Evolutionary conservation across 2,329 filamentous ascomycete genomes (phyloP).

Genomic region (Harringtonia lauricola): DNA sequence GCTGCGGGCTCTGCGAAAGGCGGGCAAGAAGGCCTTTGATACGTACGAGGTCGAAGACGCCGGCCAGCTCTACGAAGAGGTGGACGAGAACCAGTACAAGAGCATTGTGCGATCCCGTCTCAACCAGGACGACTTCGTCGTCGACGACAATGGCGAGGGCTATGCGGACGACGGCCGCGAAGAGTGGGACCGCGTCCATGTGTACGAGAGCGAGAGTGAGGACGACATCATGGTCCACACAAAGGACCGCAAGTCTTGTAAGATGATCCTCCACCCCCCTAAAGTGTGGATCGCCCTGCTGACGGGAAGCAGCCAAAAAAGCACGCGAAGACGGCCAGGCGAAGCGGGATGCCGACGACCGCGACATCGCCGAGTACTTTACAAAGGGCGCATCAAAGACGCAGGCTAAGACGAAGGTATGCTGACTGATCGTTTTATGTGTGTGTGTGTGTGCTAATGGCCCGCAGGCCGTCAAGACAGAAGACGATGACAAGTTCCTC

Average conservation of each 20-base stretch:
- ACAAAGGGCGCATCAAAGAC: slow-evolving; percentile 58
- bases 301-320: slow-evolving; percentile 54
- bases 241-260: slow-evolving; percentile 40
- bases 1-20: slow-evolving; percentile 70
- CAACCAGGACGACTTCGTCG: slow-evolving; percentile 93
- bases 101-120: slow-evolving; percentile 83
- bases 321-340: slow-evolving; percentile 81
- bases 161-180: slow-evolving; percentile 95
- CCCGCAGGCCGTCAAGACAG: slow-evolving; percentile 58
- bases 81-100: slow-evolving; percentile 95
- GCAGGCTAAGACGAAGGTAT: slow-evolving; percentile 74
- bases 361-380: slow-evolving; percentile 92
- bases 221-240: slow-evolving; percentile 41
- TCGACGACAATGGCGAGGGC: slow-evolving; percentile 94
- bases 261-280: slow-evolving; percentile 1
- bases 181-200: slow-evolving; percentile 69
- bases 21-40: slow-evolving; percentile 85
- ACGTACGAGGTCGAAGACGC: slow-evolving; percentile 80
- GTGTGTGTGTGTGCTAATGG: slow-evolving; percentile 7
- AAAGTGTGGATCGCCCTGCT: neutral
- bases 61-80: slow-evolving; percentile 82
- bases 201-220: slow-evolving; percentile 67
- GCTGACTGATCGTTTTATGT: neutral
- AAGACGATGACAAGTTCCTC: slow-evolving; percentile 84
- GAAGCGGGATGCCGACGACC: slow-evolving; percentile 76